Base-by-base conservation (phyloP, 2,329 filamentous ascomycete genomes). In the Neofusicoccum sp. region DNA sequence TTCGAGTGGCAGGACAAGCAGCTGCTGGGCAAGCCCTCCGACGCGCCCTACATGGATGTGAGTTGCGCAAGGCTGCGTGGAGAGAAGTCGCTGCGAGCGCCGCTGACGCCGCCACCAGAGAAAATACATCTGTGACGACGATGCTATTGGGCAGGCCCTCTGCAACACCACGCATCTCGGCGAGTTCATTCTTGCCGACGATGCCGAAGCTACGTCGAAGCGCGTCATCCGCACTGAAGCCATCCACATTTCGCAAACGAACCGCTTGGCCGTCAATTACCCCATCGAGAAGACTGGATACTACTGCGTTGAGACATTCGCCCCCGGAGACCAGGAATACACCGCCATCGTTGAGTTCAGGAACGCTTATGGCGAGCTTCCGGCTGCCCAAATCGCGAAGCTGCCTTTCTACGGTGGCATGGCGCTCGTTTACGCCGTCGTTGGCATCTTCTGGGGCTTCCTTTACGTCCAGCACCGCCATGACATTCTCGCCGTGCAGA, bases 401-500 rank as follows among this genome's bases (percentile, higher is more conserved):
- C 82, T 99, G 62, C 93, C 95, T 2, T 99, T 99, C 74, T 99
- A 99, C 71, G 95, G 93, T 48, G 93, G 89, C 61, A 87, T 98
- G 67, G 93, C 93, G 0, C 93, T 99, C 64, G 86, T 96, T 33
- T 99, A 99, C 76, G 92, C 92, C 53, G 84, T 98, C 20, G 85
- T 98, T 66, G 87, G 86, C 64, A 87, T 86, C 11, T 93, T 92
- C 75, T 99, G 95, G 95, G 91, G 85, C 8, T 96, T 97, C 75
- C 82, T 98, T 24, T 98, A 99, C 77, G 93, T 93, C 70, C 92
- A 97, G 75, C 91, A 99, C 74, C 85, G 93, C 62, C 86, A 89
- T 69, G 95, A 99, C 75, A 98, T 99, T 64, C 79, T 99, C 70
- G 89, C 96, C 14, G 95, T 99, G 2, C 95, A 99, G 76, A 99